Percentiles rank a stretch among this genome's conserved stretches.
Conservation (phyloP, 331 rosid species). For the Quercus tomentella region DNA sequence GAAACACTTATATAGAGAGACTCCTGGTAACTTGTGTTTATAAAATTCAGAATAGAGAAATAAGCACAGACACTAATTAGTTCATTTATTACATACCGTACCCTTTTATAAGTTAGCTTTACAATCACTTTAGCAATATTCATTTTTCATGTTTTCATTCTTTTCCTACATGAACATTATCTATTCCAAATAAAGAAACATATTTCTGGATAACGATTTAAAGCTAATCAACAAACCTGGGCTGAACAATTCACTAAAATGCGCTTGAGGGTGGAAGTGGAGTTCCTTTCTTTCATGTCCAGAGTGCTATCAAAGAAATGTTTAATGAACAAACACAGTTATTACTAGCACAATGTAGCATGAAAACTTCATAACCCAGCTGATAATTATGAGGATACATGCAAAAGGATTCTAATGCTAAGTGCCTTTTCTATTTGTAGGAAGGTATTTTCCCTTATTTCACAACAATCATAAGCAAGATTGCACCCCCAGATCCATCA, state of each 20-base stretch:
- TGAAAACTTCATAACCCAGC: neutral
- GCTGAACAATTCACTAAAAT: conserved; percentile 70
- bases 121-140: neutral
- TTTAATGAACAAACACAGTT: conserved; percentile 3
- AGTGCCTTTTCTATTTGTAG: neutral
- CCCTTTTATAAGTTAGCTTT: neutral
- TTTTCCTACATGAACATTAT: neutral
- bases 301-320: conserved; percentile 36
- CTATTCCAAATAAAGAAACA: conserved; percentile 1
- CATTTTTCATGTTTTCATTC: neutral
- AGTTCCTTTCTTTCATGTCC: conserved; percentile 79
- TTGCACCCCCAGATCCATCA: too few species aligned
- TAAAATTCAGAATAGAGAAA: neutral
- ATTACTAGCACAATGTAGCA: neutral
- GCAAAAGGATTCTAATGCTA: neutral
- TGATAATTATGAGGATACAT: neutral
- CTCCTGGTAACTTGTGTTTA: neutral
- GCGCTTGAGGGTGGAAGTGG: conserved; percentile 61
- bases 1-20: neutral
- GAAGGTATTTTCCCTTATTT: neutral
- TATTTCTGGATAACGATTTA: neutral
- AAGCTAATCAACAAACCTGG: conserved; percentile 53
- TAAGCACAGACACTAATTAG: neutral
- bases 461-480: too few species aligned
- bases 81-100: neutral